These are phyloP conservation scores for Arthroderma uncinatum DNA, from an alignment of 2,329 filamentous ascomycete species.

Conservation along the genomic window DNA sequence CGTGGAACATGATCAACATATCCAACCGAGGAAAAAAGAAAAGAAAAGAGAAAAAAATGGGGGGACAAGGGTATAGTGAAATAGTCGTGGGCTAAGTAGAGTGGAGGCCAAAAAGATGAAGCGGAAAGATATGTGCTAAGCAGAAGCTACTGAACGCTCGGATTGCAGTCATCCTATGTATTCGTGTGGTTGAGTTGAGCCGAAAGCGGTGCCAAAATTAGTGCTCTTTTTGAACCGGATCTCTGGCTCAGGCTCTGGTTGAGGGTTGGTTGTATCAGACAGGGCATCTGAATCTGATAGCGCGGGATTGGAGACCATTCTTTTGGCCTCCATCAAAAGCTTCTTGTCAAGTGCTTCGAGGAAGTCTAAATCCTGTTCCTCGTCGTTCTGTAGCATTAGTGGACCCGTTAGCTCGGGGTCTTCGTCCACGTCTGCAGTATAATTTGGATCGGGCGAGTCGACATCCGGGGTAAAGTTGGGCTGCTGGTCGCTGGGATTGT, in stretches of 20 bases:
- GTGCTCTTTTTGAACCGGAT: constrained; percentile 37
- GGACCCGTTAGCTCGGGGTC: constrained; percentile 36
- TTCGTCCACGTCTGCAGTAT: constrained; percentile 30
- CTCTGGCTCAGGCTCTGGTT: constrained; percentile 29
- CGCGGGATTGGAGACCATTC: constrained; percentile 19
- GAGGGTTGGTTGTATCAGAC: constrained; percentile 9
- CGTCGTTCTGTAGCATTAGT: constrained; percentile 33
- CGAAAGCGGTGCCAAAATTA: constrained; percentile 41
- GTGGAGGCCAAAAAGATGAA: too few relatives aligned
- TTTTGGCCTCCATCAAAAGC: constrained; percentile 32
- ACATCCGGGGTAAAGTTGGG: background rate
- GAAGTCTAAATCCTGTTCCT: constrained; percentile 32
- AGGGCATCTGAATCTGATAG: constrained; percentile 15
- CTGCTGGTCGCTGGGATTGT: constrained; percentile 21
- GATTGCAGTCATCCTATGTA: background rate
- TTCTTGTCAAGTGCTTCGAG: constrained; percentile 34
- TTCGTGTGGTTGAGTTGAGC: constrained; percentile 17
- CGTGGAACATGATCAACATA: background rate
- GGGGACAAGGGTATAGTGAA: background rate
- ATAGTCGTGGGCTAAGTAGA: too few relatives aligned
- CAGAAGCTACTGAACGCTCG: too few relatives aligned
- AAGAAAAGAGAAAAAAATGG: background rate
- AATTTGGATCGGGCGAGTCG: constrained; percentile 29
- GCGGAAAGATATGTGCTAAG: too few relatives aligned
- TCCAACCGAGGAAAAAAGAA: background rate